phyloP scores from a whole-genome alignment of 208 protist species.

The Leishmania lainsoni region DNA sequence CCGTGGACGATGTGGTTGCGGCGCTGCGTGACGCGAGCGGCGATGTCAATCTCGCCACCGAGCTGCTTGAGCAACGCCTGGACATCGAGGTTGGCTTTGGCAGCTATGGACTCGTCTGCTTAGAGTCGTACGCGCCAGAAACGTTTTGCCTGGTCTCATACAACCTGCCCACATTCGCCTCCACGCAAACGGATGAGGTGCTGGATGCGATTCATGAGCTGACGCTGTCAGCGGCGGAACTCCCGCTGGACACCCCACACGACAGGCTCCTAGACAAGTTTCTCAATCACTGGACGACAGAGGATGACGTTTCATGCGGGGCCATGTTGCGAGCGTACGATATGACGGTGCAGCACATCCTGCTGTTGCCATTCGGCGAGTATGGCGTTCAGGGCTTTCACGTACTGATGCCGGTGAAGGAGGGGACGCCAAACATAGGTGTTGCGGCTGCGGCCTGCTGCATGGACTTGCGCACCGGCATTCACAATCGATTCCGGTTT shows the following conservation, averaged over 20 bases:
- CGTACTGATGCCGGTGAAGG: conserved; percentile 69
- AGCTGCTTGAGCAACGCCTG: conserved; percentile 51
- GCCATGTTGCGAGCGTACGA: conserved; percentile 63
- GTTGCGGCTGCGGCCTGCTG: conserved; percentile 78
- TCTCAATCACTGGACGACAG: conserved; percentile 71
- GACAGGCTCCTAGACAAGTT: conserved; percentile 62
- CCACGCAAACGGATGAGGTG: conserved; percentile 69
- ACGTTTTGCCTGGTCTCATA: conserved; percentile 85
- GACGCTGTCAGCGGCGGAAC: conserved; percentile 82
- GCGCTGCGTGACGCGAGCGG: conserved; percentile 53
- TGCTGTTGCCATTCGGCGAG: conserved; percentile 83
- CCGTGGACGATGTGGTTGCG: conserved; percentile 43
- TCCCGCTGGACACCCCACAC: conserved; percentile 72
- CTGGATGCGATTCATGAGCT: conserved; percentile 89
- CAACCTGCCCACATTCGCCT: conserved; percentile 64
- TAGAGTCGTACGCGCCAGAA: conserved; percentile 87
- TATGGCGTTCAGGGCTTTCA: conserved; percentile 87
- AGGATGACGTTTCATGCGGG: conserved; percentile 53
- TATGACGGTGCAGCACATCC: conserved; percentile 63
- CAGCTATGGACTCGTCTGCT: conserved; percentile 77
- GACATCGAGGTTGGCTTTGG: conserved; percentile 58
- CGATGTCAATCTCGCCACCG: conserved; percentile 73
- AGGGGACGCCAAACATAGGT: conserved; percentile 84
- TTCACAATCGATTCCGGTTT: conserved; percentile 91
- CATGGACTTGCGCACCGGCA: conserved; percentile 87